Percentiles rank a stretch among this genome's conserved stretches.
Conservation (phyloP, 116 monocot species). For the Zostera marina region DNA sequence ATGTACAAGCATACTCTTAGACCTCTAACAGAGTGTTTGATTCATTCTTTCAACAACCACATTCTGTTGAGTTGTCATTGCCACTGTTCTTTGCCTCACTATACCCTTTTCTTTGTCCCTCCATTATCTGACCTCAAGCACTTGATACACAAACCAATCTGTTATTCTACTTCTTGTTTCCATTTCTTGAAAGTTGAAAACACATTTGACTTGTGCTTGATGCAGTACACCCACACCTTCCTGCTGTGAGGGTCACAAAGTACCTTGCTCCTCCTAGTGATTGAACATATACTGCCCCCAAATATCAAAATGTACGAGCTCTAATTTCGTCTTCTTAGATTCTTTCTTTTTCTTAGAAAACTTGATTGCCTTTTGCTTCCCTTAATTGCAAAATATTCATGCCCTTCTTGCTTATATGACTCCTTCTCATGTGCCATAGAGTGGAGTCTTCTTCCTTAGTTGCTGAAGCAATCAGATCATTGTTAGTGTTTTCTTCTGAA, state of each 20-base stretch:
- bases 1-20: background rate
- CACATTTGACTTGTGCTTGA: background rate
- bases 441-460: no score
- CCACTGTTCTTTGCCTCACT: background rate
- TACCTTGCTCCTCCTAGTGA: background rate
- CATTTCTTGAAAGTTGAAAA: background rate
- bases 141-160: background rate
- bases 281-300: background rate
- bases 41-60: constrained; percentile 10
- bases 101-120: background rate
- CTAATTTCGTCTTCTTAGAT: no score
- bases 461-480: no score
- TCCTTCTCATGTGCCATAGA: background rate
- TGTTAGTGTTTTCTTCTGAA: no score
- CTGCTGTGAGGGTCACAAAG: background rate
- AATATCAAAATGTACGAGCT: background rate
- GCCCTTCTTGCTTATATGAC: background rate
- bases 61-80: constrained; percentile 2
- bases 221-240: background rate
- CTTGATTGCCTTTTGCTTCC: no score
- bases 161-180: background rate
- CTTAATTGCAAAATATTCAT: background rate
- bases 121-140: background rate
- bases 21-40: background rate
- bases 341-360: no score